Conservation (phyloP, 129 eudicot genomes). For the Artemisia argyi region DNA sequence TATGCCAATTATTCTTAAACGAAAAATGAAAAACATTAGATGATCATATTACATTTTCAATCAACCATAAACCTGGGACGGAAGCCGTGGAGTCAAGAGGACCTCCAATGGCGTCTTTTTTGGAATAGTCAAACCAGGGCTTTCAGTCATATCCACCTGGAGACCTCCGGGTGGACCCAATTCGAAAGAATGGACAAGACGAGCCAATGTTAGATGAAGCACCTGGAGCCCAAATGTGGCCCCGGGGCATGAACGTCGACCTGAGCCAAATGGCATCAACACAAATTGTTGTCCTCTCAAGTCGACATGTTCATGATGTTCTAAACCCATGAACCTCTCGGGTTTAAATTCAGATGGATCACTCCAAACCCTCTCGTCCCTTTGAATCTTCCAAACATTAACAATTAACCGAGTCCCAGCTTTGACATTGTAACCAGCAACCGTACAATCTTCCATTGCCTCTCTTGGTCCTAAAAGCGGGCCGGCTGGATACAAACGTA, state of each 20-base stretch:
- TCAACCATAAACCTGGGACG: conserved; percentile 9
- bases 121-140: conserved; percentile 31
- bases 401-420: conserved; percentile 31
- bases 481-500: conserved; percentile 30
- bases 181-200: conserved; percentile 40
- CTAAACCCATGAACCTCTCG: conserved; percentile 36
- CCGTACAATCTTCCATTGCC: conserved; percentile 20
- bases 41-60: not conserved
- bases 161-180: conserved; percentile 5
- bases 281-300: conserved; percentile 28
- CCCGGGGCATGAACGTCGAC: conserved; percentile 49
- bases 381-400: conserved; percentile 39
- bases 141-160: conserved; percentile 37
- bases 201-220: conserved; percentile 38
- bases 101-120: conserved; percentile 36
- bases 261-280: conserved; percentile 45
- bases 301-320: conserved; percentile 29
- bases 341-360: conserved; percentile 33
- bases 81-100: conserved; percentile 27
- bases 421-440: conserved; percentile 34
- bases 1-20: not conserved
- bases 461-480: conserved; percentile 28
- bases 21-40: not conserved
- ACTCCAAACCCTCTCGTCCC: conserved; percentile 34
- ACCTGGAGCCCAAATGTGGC: conserved; percentile 20